These are phyloP conservation scores for Poa annua DNA, from an alignment of 176 grass and related monocot genomes.

Conservation along the genomic window DNA sequence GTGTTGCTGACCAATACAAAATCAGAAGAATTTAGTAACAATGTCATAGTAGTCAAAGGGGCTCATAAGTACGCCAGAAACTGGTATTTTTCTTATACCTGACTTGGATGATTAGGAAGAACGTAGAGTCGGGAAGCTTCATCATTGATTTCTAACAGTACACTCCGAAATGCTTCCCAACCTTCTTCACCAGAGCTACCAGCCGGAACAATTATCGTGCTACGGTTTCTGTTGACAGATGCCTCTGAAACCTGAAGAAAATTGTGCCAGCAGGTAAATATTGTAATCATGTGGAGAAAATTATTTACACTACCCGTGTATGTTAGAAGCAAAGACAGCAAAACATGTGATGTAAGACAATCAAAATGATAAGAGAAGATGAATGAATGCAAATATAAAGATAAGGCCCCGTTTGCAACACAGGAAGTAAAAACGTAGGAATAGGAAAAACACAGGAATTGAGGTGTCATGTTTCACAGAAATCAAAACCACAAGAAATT, in stretches of 20 bases:
- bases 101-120: slow-evolving; percentile 69
- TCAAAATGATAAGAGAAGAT: background rate
- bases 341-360: background rate
- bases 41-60: background rate
- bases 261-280: slow-evolving; percentile 1
- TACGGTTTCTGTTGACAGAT: slow-evolving; percentile 95
- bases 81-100: slow-evolving; percentile 43
- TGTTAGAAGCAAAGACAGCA: slow-evolving; percentile 10
- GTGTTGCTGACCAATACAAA: slow-evolving; percentile 63
- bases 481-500: no score
- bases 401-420: no score
- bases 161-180: slow-evolving; percentile 94
- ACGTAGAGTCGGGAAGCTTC: slow-evolving; percentile 71
- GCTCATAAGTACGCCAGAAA: slow-evolving; percentile 6
- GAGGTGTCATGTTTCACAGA: no score
- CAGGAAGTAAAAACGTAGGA: no score
- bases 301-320: slow-evolving; percentile 1
- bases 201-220: slow-evolving; percentile 94
- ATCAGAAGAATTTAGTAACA: slow-evolving; percentile 12
- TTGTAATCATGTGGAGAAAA: background rate
- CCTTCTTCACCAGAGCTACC: slow-evolving; percentile 97
- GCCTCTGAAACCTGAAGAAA: slow-evolving; percentile 84
- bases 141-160: slow-evolving; percentile 88
- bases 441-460: no score
- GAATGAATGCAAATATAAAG: background rate